These are phyloP conservation scores for Cyclospora cayetanensis DNA, from an alignment of 169 alveolate species.

Conservation along the genomic window DNA sequence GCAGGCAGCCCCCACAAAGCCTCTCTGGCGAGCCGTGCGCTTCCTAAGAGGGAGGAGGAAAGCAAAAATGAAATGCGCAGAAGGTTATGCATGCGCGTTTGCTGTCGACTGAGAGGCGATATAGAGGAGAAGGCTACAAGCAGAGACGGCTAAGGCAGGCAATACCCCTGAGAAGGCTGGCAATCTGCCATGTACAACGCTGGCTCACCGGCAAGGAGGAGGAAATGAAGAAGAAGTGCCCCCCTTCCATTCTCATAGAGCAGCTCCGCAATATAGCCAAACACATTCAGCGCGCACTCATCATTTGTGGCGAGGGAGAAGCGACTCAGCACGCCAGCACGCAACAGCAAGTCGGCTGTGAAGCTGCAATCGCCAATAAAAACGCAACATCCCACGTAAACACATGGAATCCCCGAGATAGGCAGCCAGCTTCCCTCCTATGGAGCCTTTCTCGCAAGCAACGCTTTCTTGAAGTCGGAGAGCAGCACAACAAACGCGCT, in stretches of 20 bases:
- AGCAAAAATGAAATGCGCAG: not conserved
- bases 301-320: not conserved
- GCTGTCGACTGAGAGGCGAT: not conserved
- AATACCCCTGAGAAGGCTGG: not conserved
- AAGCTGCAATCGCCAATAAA: not conserved
- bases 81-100: not conserved
- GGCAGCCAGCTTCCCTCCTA: not conserved
- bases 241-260: not conserved
- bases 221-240: not conserved
- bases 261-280: not conserved
- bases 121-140: not conserved
- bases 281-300: not conserved
- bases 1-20: not conserved
- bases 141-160: not conserved
- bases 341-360: slow-evolving; percentile 17
- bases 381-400: not conserved
- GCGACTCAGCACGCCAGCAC: not conserved
- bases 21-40: not conserved
- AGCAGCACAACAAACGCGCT: not conserved
- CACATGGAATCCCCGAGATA: not conserved
- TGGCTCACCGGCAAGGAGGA: not conserved
- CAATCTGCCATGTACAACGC: not conserved
- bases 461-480: not conserved
- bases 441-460: not conserved
- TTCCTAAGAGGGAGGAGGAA: not conserved